Conservation (phyloP, 192 early-diverging fungal species). For the Backusella psychrophila region DNA sequence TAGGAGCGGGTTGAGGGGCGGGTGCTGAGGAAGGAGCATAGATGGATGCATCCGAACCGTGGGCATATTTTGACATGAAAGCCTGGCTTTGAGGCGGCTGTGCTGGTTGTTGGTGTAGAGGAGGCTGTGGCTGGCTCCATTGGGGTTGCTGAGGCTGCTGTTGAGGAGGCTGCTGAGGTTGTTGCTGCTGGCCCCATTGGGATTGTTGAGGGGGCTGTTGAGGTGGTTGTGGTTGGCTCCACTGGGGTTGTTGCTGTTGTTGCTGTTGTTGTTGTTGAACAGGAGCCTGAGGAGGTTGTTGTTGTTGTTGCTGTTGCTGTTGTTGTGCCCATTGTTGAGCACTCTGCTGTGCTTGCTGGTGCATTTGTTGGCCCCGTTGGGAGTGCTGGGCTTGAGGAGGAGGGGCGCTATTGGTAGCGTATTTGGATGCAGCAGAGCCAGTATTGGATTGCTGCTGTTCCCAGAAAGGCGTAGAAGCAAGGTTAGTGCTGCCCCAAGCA, state of each 20-base stretch:
- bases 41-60: conserved; percentile 1
- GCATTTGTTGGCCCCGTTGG: neutral
- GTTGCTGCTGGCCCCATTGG: neutral
- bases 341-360: neutral
- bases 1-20: neutral
- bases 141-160: neutral
- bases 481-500: conserved; percentile 17
- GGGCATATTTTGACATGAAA: neutral
- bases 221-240: neutral
- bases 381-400: conserved; percentile 12
- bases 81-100: neutral
- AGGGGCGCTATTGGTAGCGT: neutral
- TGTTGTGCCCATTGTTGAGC: neutral
- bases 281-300: neutral
- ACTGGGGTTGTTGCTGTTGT: no score
- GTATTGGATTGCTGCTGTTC: neutral
- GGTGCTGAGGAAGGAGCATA: neutral
- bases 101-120: neutral
- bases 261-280: neutral
- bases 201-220: neutral
- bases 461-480: conserved; percentile 33
- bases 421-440: conserved; percentile 19
- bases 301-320: neutral
- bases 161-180: neutral
- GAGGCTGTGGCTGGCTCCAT: neutral